Conservation (phyloP, 352 stramenopile species). For the Phytopythium oedochilum region DNA sequence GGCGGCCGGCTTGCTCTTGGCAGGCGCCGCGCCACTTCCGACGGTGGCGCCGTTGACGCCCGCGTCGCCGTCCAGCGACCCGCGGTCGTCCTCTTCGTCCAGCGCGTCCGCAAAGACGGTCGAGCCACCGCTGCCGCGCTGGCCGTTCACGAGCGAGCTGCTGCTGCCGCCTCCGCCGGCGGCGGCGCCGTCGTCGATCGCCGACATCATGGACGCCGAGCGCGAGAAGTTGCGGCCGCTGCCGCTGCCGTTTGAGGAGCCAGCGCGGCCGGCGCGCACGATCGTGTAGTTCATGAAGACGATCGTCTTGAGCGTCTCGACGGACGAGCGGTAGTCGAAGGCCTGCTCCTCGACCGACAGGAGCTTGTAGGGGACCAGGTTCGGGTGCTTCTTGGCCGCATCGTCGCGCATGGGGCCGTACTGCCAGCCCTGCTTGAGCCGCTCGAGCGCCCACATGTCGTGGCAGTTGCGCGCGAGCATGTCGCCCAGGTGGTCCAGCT, state of each 20-base stretch:
- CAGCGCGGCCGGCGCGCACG: conserved; percentile 35
- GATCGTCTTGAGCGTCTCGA: conserved; percentile 87
- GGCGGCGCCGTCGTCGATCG: conserved; percentile 22
- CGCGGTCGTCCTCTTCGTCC: conserved; percentile 1
- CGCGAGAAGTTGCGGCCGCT: conserved; percentile 68
- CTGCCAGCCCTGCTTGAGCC: conserved; percentile 81
- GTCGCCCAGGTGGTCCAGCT: conserved; percentile 66
- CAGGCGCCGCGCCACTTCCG: too few species aligned
- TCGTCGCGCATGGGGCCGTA: conserved; percentile 73
- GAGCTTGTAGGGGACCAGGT: conserved; percentile 78
- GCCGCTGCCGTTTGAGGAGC: conserved; percentile 18
- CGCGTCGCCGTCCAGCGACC: neutral
- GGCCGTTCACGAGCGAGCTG: conserved; percentile 19
- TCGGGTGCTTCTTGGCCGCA: conserved; percentile 68
- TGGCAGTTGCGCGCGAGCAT: conserved; percentile 83
- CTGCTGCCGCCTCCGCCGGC: conserved; percentile 15
- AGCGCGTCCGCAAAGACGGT: neutral
- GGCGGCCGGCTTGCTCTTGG: conserved; percentile 24
- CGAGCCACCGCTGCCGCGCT: conserved; percentile 12
- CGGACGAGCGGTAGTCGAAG: conserved; percentile 83
- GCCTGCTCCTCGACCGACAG: conserved; percentile 77
- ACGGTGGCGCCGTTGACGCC: conserved; percentile 7
- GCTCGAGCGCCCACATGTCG: conserved; percentile 83
- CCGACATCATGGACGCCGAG: conserved; percentile 63
- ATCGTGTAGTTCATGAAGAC: conserved; percentile 88